A percentile compares a stretch with the other conserved stretches of the same genome.
Conservation (phyloP, 495 filamentous ascomycete species). For the Lineolata rhizophorae region DNA sequence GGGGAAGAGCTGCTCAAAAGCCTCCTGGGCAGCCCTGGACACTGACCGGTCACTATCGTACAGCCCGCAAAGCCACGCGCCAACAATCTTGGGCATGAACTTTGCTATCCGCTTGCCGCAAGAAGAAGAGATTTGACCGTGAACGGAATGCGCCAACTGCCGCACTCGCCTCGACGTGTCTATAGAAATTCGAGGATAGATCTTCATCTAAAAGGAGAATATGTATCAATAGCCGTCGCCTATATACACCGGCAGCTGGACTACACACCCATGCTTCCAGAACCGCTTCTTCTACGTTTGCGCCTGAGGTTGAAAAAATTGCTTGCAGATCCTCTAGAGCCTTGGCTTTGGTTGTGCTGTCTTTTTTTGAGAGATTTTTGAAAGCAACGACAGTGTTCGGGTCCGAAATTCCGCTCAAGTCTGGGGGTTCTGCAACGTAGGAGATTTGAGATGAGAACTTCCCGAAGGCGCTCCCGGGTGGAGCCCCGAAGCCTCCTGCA, state of each 20-base stretch:
- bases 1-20: slow-evolving; percentile 47
- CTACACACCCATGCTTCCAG: slow-evolving; percentile 69
- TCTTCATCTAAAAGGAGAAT: slow-evolving; percentile 44
- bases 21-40: slow-evolving; percentile 48
- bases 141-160: slow-evolving; percentile 55
- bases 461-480: slow-evolving; percentile 26
- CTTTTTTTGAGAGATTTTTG: slow-evolving; percentile 83
- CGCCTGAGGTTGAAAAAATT: slow-evolving; percentile 30
- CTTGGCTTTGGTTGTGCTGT: slow-evolving; percentile 80
- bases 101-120: slow-evolving; percentile 63
- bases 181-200: slow-evolving; percentile 74
- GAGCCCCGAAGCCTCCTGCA: slow-evolving; percentile 15
- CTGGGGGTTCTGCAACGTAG: slow-evolving; percentile 66
- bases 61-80: slow-evolving; percentile 69
- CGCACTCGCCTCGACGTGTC: slow-evolving; percentile 74
- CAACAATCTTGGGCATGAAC: slow-evolving; percentile 51
- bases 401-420: slow-evolving; percentile 56
- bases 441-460: slow-evolving; percentile 40
- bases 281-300: slow-evolving; percentile 48
- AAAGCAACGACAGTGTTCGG: slow-evolving; percentile 66
- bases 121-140: slow-evolving; percentile 46
- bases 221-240: slow-evolving; percentile 14
- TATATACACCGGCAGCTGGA: slow-evolving; percentile 12
- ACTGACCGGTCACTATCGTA: slow-evolving; percentile 68
- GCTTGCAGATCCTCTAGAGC: slow-evolving; percentile 67